Conservation (phyloP, 768 basidiomycete genomes). For the Rhodotorula diobovata region DNA sequence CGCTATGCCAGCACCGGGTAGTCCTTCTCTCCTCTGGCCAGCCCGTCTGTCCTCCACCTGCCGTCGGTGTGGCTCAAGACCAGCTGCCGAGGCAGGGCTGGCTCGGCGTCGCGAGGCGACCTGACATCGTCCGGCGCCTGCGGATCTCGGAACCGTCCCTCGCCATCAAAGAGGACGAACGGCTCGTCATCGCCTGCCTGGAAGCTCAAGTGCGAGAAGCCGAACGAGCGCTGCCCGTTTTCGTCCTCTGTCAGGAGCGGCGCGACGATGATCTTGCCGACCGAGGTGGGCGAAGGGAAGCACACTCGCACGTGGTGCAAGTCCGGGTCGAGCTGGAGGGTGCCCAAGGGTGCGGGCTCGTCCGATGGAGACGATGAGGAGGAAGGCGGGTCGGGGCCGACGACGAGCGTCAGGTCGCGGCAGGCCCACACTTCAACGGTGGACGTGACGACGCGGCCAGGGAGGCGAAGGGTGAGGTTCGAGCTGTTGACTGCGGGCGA, state of each 20-base stretch:
- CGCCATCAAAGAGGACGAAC: conserved; percentile 3
- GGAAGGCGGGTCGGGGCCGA: neutral
- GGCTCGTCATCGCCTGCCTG: neutral
- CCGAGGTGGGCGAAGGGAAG: neutral
- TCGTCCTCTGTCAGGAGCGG: neutral
- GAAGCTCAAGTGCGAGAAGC: neutral
- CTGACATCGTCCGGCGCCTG: accelerated
- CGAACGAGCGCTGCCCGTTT: neutral
- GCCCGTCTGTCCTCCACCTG: neutral
- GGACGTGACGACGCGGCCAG: conserved; percentile 17
- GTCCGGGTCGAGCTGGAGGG: conserved; percentile 25
- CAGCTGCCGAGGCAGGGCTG: neutral
- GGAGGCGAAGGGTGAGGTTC: conserved; percentile 15
- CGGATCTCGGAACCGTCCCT: neutral
- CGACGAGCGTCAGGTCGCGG: neutral
- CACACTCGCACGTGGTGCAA: conserved; percentile 1
- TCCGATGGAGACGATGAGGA: no score
- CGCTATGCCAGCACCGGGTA: neutral
- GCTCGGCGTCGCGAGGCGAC: neutral
- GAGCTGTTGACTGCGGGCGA: conserved; percentile 15
- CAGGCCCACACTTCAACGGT: conserved; percentile 20
- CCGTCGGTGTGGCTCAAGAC: neutral
- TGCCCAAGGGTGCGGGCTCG: neutral
- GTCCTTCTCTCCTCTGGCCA: conserved; percentile 18
- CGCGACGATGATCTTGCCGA: conserved; percentile 16